A percentile compares a stretch with the other conserved stretches of the same genome.
These are phyloP conservation scores for Holtermannia corniformis DNA, from an alignment of 768 basidiomycete species.

Conservation along the genomic window DNA sequence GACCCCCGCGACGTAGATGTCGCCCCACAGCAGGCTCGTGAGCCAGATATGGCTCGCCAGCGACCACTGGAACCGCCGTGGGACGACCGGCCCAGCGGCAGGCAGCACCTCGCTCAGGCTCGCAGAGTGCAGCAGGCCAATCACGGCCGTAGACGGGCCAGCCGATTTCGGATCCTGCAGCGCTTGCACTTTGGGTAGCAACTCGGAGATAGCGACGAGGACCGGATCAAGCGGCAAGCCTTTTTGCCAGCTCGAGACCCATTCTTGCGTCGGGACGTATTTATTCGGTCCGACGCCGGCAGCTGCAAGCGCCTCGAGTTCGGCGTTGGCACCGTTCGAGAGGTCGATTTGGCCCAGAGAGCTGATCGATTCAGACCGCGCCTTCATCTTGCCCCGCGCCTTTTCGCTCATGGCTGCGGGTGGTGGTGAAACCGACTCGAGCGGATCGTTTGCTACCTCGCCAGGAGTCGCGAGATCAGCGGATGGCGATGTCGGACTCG, in stretches of 20 bases:
- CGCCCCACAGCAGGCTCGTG: constrained; percentile 89
- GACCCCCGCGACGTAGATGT: constrained; percentile 84
- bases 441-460: not conserved
- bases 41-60: constrained; percentile 86
- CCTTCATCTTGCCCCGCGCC: constrained; percentile 81
- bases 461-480: not conserved
- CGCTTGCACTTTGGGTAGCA: constrained; percentile 73
- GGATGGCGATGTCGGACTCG: not conserved
- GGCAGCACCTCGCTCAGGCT: constrained; percentile 67
- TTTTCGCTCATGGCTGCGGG: constrained; percentile 60
- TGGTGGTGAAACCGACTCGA: not conserved
- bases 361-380: constrained; percentile 43
- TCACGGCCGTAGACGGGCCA: constrained; percentile 58
- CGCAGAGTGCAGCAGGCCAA: constrained; percentile 63
- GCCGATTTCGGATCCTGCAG: constrained; percentile 60
- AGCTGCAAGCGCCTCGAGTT: constrained; percentile 58
- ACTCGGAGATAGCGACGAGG: constrained; percentile 77
- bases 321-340: constrained; percentile 21
- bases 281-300: constrained; percentile 74
- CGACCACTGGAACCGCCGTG: constrained; percentile 86
- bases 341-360: constrained; percentile 2
- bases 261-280: constrained; percentile 92
- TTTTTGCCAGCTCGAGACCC: constrained; percentile 93
- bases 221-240: constrained; percentile 84
- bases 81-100: constrained; percentile 53